These are phyloP conservation scores for Venturia asperata DNA, from an alignment of 2,329 filamentous ascomycete genomes.

Conservation along the genomic window DNA sequence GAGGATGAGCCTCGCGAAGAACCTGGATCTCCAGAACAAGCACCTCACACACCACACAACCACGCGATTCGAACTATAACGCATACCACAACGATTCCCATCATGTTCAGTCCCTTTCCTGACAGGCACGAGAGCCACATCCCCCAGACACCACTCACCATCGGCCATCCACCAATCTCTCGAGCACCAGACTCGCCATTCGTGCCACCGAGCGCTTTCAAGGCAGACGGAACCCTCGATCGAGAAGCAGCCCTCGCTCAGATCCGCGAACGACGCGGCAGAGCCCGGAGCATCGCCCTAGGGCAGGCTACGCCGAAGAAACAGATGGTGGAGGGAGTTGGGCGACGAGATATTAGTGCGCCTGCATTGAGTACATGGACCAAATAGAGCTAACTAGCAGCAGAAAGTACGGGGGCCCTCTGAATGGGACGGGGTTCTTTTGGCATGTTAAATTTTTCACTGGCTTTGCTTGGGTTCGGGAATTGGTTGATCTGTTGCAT, in stretches of 20 bases:
- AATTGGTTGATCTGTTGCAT: neutral
- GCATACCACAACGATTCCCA: conserved; percentile 43
- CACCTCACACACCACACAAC: conserved; percentile 27
- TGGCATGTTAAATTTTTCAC: neutral
- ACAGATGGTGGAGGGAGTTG: conserved; percentile 45
- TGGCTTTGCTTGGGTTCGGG: neutral
- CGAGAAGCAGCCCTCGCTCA: conserved; percentile 68
- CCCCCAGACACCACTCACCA: conserved; percentile 27
- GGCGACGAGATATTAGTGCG: conserved; percentile 42
- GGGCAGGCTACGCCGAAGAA: conserved; percentile 55
- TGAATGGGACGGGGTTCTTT: neutral
- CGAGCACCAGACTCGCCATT: conserved; percentile 18
- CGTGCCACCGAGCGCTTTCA: conserved; percentile 22
- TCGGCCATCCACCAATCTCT: conserved; percentile 30
- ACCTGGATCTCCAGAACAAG: conserved; percentile 24
- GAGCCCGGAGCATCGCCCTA: conserved; percentile 61
- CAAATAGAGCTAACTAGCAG: neutral
- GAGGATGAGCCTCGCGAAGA: neutral
- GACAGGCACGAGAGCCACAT: conserved; percentile 25
- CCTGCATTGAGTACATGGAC: conserved; percentile 28
- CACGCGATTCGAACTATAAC: conserved; percentile 37
- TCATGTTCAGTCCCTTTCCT: conserved; percentile 37
- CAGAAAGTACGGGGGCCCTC: neutral
- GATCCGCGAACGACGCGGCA: conserved; percentile 64
- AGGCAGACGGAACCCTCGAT: conserved; percentile 36